Percentiles rank a stretch among this genome's conserved stretches.
These are phyloP conservation scores for Trichosporon sp. DNA, from an alignment of 1,284 basidiomycete species.

Conservation along the genomic window DNA sequence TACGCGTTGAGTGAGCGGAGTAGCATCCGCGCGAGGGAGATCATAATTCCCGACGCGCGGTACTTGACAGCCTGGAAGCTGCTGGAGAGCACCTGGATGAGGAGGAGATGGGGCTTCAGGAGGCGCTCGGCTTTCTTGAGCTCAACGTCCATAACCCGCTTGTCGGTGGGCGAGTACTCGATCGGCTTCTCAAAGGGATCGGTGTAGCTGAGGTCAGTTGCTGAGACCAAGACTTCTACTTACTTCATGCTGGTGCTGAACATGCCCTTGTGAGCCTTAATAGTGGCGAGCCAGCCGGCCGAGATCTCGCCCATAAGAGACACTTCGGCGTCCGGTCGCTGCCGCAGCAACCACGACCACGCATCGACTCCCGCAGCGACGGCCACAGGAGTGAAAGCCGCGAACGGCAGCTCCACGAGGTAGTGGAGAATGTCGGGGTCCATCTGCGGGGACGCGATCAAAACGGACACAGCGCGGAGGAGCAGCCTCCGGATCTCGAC, in stretches of 20 bases:
- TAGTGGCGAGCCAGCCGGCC: conserved; percentile 82
- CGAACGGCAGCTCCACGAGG: conserved; percentile 85
- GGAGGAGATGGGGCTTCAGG: conserved; percentile 77
- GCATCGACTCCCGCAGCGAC: conserved; percentile 86
- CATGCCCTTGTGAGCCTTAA: conserved; percentile 74
- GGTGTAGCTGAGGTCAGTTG: conserved; percentile 63
- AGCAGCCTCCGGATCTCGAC: conserved; percentile 81
- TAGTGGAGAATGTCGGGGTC: conserved; percentile 86
- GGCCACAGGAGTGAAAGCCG: conserved; percentile 82
- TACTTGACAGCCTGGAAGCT: conserved; percentile 92
- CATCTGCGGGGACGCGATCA: conserved; percentile 73
- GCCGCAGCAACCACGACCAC: conserved; percentile 95
- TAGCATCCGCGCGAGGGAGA: conserved; percentile 80
- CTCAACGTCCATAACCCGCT: conserved; percentile 75
- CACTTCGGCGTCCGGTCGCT: conserved; percentile 74
- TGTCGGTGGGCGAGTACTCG: conserved; percentile 88
- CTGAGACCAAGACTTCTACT: conserved; percentile 43
- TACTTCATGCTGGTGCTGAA: conserved; percentile 81
- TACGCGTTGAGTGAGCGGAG: conserved; percentile 71
- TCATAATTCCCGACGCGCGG: conserved; percentile 79
- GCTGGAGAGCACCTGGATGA: conserved; percentile 89
- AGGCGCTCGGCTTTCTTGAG: conserved; percentile 71
- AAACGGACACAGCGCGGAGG: conserved; percentile 80
- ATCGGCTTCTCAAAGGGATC: conserved; percentile 88
- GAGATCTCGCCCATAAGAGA: conserved; percentile 82